Percentiles rank a stretch among this genome's conserved stretches.
Evolutionary conservation across 495 filamentous ascomycete genomes (phyloP).

Genomic region (Echria macrotheca): DNA sequence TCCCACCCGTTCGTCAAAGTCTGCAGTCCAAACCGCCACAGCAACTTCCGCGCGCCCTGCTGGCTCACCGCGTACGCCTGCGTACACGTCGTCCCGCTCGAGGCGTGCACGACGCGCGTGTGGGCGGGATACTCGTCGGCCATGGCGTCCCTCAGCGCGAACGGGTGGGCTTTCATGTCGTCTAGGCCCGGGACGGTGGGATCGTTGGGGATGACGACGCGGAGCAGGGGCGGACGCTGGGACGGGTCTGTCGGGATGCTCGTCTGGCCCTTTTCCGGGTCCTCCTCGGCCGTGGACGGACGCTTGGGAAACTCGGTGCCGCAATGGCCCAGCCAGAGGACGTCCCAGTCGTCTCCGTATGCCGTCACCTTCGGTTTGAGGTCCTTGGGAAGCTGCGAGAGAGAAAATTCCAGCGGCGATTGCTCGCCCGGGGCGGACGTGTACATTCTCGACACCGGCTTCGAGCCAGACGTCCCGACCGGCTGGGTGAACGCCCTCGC

Average conservation of each 20-base stretch:
- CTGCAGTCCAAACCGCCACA: conserved; percentile 34
- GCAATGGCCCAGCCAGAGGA: conserved; percentile 49
- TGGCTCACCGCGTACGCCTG: conserved; percentile 44
- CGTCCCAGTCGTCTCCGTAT: conserved; percentile 45
- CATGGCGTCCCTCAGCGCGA: conserved; percentile 35
- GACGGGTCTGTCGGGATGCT: not conserved
- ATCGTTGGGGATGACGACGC: conserved; percentile 31
- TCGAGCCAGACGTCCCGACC: not conserved
- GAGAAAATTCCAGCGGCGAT: not conserved
- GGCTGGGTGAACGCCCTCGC: conserved; percentile 28
- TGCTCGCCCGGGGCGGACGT: not conserved
- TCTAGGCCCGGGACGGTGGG: conserved; percentile 33
- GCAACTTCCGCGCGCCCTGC: conserved; percentile 38
- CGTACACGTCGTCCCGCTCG: conserved; percentile 37
- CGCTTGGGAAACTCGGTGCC: conserved; percentile 36
- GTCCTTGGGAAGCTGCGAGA: not conserved
- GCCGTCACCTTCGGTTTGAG: conserved; percentile 8
- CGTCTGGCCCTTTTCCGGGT: not conserved
- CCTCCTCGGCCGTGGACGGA: not conserved
- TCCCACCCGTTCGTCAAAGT: conserved; percentile 39
- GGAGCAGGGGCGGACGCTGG: conserved; percentile 18
- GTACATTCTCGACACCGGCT: conserved; percentile 10
- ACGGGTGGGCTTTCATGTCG: conserved; percentile 41
- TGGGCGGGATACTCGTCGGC: conserved; percentile 35
- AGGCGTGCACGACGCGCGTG: conserved; percentile 40